phyloP scores from a whole-genome alignment of 306 rosid species.

The Coriaria nepalensis region DNA sequence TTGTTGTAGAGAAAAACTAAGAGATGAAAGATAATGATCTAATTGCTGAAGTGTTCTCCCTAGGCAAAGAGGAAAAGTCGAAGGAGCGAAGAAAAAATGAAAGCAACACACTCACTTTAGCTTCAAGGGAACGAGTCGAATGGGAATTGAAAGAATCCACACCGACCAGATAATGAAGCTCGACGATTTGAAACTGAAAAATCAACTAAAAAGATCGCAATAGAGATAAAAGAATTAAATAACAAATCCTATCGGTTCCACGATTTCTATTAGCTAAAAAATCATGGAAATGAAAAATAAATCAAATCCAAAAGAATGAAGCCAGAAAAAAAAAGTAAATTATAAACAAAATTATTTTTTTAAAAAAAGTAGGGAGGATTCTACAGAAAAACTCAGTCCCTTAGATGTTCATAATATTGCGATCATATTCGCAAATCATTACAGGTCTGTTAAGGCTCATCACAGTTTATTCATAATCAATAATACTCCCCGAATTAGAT shows the following conservation, averaged over 20 bases:
- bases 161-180: constrained; percentile 90
- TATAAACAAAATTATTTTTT: neutral
- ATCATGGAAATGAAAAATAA: constrained; percentile 12
- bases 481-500: neutral
- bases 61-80: constrained; percentile 1
- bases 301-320: neutral
- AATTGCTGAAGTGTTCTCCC: constrained; percentile 38
- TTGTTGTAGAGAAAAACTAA: neutral
- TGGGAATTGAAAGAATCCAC: constrained; percentile 55
- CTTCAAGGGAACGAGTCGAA: constrained; percentile 98
- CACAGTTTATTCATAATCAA: constrained; percentile 10
- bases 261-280: too few species aligned
- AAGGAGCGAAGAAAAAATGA: constrained; percentile 8
- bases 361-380: too few species aligned
- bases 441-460: constrained; percentile 84
- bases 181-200: neutral
- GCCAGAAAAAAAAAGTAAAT: neutral
- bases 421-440: constrained; percentile 80
- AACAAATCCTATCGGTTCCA: constrained; percentile 36
- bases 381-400: constrained; percentile 51
- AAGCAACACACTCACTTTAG: constrained; percentile 50
- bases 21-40: constrained; percentile 9
- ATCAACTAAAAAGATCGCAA: neutral
- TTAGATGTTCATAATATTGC: constrained; percentile 74
- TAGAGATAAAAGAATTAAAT: too few species aligned